Evolutionary conservation across 2,329 filamentous ascomycete species (phyloP), one percentile per base, ranked within the genome.

Genomic region (Talaromyces sp.): DNA sequence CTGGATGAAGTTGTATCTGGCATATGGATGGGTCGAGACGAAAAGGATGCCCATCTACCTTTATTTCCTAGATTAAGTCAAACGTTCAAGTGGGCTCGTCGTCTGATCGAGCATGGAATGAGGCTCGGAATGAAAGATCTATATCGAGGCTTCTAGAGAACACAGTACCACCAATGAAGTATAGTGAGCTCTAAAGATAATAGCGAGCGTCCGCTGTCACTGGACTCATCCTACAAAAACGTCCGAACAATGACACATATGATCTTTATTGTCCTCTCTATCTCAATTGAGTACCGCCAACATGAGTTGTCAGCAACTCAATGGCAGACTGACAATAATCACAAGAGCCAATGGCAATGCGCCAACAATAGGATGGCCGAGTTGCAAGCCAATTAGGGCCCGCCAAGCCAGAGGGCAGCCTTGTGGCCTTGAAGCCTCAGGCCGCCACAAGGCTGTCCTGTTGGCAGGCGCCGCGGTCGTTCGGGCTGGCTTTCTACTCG

Each of bases 401-500:
- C 54, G 68, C 52, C 39, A 33, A 39, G 41, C 19, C 70, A 74
- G 73, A 74, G 75, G 68, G 37, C 24, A 54, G 47, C 19, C 45
- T 47, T 47, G 19, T 19, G 27, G 27, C 27, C 52, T 49, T 49
- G 52, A 8, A 54, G 62, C 57, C 62, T 72, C 66, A 73, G 75
- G 75, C 72, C 62, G 9, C 49, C 13, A 52, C 63, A 56, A 45
- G 19, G 35, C 35, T 37, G 35, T 5, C 9, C 35, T 37, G 35
- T 37, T 37, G 35, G 63, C 37, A 35, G 33, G 31, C 56, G 54
- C 62, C 54, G 62, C 63, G 57, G 49, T 13, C 49, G 16, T n/a
- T 49, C 31, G 67, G 69, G 71, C 69, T 56, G 58, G 69, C 58
- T 52, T 66, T 61, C 60, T 66, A 73, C 71, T 74, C 71, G 70